These are phyloP conservation scores for Aspergillus tanneri DNA, from an alignment of 2,329 filamentous ascomycete genomes.

Conservation along the genomic window DNA sequence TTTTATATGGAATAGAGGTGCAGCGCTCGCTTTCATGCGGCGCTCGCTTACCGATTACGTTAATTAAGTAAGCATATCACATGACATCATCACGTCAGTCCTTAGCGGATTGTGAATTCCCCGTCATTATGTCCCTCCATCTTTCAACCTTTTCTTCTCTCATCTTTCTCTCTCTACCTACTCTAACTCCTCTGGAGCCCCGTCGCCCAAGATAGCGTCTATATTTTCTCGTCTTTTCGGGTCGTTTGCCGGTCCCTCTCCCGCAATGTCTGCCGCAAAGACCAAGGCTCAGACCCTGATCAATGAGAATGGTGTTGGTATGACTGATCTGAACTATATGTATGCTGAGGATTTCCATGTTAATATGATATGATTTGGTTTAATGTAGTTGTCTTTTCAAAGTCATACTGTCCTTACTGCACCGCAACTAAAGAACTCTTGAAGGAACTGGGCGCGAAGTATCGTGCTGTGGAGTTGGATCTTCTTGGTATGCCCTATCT, in stretches of 20 bases:
- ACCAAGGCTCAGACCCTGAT: constrained; percentile 83
- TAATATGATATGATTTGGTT: background rate
- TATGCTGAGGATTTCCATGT: too few species aligned
- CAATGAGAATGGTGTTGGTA: constrained; percentile 82
- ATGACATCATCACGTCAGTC: constrained; percentile 12
- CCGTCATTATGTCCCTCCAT: background rate
- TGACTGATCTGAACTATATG: too few species aligned
- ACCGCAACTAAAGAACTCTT: constrained; percentile 73
- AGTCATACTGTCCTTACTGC: constrained; percentile 96
- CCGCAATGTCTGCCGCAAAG: constrained; percentile 79
- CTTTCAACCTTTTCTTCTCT: too few species aligned
- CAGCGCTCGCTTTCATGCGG: too few species aligned
- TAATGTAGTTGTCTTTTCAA: constrained; percentile 80
- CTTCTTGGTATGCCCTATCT: constrained; percentile 65
- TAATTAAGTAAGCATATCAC: background rate
- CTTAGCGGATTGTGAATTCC: background rate
- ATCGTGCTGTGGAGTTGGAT: constrained; percentile 78
- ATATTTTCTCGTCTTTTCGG: constrained; percentile 72
- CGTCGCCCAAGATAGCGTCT: constrained; percentile 57
- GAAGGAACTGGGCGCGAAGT: constrained; percentile 68
- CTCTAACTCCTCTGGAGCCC: background rate
- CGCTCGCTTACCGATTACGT: background rate
- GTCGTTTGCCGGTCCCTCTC: constrained; percentile 52
- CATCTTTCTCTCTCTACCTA: constrained; percentile 1
- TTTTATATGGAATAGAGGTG: too few species aligned